A percentile compares a stretch with the other conserved stretches of the same genome.
Evolutionary conservation across 441 rosid genomes (phyloP).

Genomic region (Manihot esculenta): DNA sequence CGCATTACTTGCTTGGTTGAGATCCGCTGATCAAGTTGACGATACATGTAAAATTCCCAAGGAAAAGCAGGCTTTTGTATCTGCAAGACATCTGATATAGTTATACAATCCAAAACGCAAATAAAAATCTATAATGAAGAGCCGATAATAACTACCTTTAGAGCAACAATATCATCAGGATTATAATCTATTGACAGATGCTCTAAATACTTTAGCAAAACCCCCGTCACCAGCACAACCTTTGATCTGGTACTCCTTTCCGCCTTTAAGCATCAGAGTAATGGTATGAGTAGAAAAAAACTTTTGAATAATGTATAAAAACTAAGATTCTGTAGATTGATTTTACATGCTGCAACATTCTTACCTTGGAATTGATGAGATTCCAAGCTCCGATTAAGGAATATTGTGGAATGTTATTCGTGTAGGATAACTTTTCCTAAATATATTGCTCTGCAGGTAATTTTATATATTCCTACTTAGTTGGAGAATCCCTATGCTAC

Average conservation of each 20-base stretch:
- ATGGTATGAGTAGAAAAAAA: background rate
- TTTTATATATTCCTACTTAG: too few relatives aligned
- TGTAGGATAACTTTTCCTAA: too few relatives aligned
- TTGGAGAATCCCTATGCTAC: too few relatives aligned
- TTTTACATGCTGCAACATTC: background rate
- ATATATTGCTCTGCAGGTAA: too few relatives aligned
- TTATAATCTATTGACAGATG: slow-evolving; percentile 50
- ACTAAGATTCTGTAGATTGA: background rate
- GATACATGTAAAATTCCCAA: slow-evolving; percentile 95
- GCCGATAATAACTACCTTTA: slow-evolving; percentile 61
- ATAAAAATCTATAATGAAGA: background rate
- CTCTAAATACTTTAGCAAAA: slow-evolving; percentile 89
- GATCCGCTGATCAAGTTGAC: slow-evolving; percentile 82
- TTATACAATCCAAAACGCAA: background rate
- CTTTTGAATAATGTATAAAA: background rate
- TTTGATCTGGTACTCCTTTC: slow-evolving; percentile 85
- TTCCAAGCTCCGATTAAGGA: too few relatives aligned
- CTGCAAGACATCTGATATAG: slow-evolving; percentile 39
- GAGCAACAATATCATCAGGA: slow-evolving; percentile 80
- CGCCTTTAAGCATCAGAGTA: slow-evolving; percentile 46
- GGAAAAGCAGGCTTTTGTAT: slow-evolving; percentile 91
- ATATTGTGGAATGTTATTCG: too few relatives aligned
- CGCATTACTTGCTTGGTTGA: slow-evolving; percentile 54
- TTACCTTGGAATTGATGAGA: too few relatives aligned
- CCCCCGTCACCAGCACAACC: slow-evolving; percentile 95